Conservation (phyloP, 208 protist genomes). For the Porcisia deanei region DNA sequence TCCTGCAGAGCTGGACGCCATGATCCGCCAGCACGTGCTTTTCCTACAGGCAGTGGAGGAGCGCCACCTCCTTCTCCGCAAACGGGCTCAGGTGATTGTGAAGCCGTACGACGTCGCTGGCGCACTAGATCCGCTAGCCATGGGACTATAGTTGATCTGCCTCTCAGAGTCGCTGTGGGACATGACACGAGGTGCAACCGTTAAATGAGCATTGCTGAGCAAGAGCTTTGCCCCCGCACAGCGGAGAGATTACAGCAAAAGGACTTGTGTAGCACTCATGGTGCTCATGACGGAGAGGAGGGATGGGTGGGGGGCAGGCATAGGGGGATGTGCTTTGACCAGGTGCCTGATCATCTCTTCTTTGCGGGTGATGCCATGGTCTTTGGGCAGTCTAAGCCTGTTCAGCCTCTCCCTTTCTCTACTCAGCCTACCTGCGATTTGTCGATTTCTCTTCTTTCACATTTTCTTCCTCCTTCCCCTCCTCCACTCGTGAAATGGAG, state of each 20-base stretch:
- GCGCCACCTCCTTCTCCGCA: slow-evolving; percentile 10
- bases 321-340: neutral
- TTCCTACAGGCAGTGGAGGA: slow-evolving; percentile 27
- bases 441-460: neutral
- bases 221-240: slow-evolving; percentile 2
- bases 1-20: slow-evolving; percentile 28
- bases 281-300: neutral
- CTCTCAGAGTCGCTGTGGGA: slow-evolving; percentile 20
- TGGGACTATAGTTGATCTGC: slow-evolving; percentile 21
- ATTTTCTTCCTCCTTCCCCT: no score
- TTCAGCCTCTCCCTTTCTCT: neutral
- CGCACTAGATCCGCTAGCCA: slow-evolving; percentile 21
- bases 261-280: neutral
- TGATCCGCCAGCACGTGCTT: slow-evolving; percentile 30
- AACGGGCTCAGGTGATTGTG: slow-evolving; percentile 11
- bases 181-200: neutral
- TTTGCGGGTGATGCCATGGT: neutral
- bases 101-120: slow-evolving; percentile 16
- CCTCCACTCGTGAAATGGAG: no score
- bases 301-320: neutral
- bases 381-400: neutral
- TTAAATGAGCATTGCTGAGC: neutral
- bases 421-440: neutral
- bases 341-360: neutral
- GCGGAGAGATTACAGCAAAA: neutral